Conservation (phyloP, 495 filamentous ascomycete species). For the Glonium stellatum region DNA sequence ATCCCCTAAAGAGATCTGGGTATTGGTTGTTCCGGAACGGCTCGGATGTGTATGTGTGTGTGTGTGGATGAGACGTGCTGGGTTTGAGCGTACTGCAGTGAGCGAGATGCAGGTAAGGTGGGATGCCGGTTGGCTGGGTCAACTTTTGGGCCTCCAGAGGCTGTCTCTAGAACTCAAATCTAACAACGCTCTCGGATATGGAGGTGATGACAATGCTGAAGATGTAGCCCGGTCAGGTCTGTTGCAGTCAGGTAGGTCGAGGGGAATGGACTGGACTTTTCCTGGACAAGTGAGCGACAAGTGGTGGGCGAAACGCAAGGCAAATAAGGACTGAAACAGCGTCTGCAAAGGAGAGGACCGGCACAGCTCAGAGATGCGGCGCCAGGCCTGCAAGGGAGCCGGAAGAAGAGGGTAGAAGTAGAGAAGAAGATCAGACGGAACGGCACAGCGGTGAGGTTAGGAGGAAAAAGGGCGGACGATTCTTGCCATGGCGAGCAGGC, state of each 20-base stretch:
- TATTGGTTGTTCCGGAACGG: background rate
- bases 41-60: no score
- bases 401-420: background rate
- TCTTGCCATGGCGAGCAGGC: background rate
- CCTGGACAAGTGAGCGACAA: background rate
- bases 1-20: background rate
- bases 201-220: no score
- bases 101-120: background rate
- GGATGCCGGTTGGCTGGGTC: background rate
- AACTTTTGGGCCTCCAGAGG: background rate
- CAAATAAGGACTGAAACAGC: background rate
- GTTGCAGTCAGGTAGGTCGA: background rate
- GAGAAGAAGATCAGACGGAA: background rate
- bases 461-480: background rate
- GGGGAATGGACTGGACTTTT: background rate
- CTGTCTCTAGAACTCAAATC: background rate
- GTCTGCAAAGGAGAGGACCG: background rate
- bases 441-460: background rate
- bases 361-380: background rate
- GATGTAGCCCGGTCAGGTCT: no score
- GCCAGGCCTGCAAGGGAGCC: conserved; percentile 3
- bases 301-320: background rate
- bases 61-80: background rate
- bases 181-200: background rate
- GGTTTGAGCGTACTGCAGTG: background rate